Evolutionary conservation across 2,329 filamentous ascomycete genomes (phyloP), one percentile per base, ranked within the genome.

Genomic region (Cyphellophora attinorum): DNA sequence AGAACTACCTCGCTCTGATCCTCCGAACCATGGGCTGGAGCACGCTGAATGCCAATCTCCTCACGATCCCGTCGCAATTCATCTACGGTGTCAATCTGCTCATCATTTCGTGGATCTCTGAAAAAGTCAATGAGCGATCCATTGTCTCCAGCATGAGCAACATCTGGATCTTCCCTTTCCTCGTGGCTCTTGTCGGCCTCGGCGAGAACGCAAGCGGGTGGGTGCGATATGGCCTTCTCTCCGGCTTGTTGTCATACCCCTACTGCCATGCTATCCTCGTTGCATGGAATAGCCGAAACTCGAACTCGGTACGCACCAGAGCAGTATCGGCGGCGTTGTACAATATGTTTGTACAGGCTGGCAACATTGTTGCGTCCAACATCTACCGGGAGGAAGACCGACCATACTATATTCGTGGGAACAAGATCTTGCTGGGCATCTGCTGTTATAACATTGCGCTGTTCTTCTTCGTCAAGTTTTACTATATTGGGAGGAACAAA

Each of bases 41-140:
- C 39, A 74, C 69, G 2, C 77, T 81, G 52, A 58, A 73, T 12
- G 65, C 74, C 2, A 82, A 80, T 48, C 51, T 82, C 19, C 64
- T 82, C 5, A 67, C 70, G 2, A 79, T 81, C n/a, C 57, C 70
- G 41, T 53, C 48, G 3, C 53, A 58, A 47, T 47, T 34, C 52
- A 51, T 53, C 3, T 44, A 44, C 12, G 41, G 44, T 40, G 52
- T 65, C 16, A 60, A 64, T 4, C 55, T 71, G 2, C 47, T 69
- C 10, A 46, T 56, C 23, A 50, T 65, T 11, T 66, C 66, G 0
- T 61, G 60, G 50, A 40, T 67, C 4, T 65, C 62, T 2, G 64
- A 68, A 23, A 55, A 53, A 15, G 49, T 66, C 35, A 62, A 65
- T 58, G 47, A 62, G 37, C 58, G 65, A 2, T 53, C 65, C 3